phyloP scores from a whole-genome alignment of 2,329 filamentous ascomycete genomes.

The Neonectria coccinea region DNA sequence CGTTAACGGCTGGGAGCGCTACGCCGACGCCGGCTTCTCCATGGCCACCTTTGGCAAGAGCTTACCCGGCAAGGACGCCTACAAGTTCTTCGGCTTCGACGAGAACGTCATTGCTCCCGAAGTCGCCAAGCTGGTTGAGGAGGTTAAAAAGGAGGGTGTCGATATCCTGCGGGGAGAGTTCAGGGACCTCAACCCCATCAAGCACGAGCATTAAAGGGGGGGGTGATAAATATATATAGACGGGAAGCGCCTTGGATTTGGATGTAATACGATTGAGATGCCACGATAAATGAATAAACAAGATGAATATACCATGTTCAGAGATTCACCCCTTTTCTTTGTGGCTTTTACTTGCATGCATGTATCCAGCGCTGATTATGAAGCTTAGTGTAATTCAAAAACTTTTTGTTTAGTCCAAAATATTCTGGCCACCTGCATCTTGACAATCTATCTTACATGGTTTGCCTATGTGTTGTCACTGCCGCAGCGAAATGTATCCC shows the following conservation, averaged over 20 bases:
- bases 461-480: neutral
- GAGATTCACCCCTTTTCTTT: neutral
- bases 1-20: conserved; percentile 69
- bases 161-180: conserved; percentile 50
- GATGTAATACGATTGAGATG: conserved; percentile 32
- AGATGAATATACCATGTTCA: conserved; percentile 28
- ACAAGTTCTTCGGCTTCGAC: conserved; percentile 68
- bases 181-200: conserved; percentile 45
- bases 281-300: conserved; percentile 25
- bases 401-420: neutral
- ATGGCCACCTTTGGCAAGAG: conserved; percentile 68
- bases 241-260: conserved; percentile 16
- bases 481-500: neutral
- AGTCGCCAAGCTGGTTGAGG: conserved; percentile 50
- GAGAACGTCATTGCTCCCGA: conserved; percentile 54
- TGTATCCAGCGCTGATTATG: neutral
- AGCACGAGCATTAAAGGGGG: conserved; percentile 36
- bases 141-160: conserved; percentile 47
- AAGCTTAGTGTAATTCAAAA: neutral
- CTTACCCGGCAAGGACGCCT: conserved; percentile 65
- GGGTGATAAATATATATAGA: conserved; percentile 24
- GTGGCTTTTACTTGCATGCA: neutral
- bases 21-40: conserved; percentile 66
- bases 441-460: neutral
- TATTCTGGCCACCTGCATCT: neutral